Percentiles rank a stretch among this genome's conserved stretches.
Conservation (phyloP, 768 basidiomycete genomes). For the Amanita polypyramis region DNA sequence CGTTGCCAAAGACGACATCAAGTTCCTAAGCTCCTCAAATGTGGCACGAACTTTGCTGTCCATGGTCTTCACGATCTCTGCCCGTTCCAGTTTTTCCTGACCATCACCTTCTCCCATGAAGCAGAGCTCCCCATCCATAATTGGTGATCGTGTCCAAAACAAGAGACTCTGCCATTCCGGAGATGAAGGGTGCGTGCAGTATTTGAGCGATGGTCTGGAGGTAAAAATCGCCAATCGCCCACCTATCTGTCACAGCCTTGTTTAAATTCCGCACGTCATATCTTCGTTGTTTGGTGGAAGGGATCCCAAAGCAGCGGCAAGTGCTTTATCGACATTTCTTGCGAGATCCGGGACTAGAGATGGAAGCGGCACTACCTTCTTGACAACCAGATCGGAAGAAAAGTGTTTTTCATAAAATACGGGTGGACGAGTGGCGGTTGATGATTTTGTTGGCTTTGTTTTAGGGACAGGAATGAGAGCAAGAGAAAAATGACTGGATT, state of each 20-base stretch:
- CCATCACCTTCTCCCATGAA: slow-evolving; percentile 4
- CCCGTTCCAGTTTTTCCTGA: not conserved
- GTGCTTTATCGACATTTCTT: slow-evolving; percentile 5
- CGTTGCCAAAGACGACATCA: slow-evolving; percentile 6
- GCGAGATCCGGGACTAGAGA: slow-evolving; percentile 1
- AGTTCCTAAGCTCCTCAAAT: slow-evolving; percentile 6
- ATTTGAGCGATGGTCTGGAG: slow-evolving; percentile 9
- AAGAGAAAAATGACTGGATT: not conserved
- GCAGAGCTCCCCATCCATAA: slow-evolving; percentile 10
- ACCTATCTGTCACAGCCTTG: slow-evolving; percentile 5
- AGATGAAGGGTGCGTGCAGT: slow-evolving; percentile 12
- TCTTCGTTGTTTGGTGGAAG: slow-evolving; percentile 8
- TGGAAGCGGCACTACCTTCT: not conserved
- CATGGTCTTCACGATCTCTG: slow-evolving; percentile 7
- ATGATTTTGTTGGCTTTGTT: not conserved
- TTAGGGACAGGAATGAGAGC: not conserved
- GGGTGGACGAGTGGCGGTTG: not conserved
- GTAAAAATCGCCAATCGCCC: slow-evolving; percentile 6
- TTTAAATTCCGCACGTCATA: slow-evolving; percentile 2
- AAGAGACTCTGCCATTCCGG: slow-evolving; percentile 11
- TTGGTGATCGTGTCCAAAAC: slow-evolving; percentile 13
- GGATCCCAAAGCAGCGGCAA: slow-evolving; percentile 6
- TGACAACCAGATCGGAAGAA: not conserved
- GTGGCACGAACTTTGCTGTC: slow-evolving; percentile 5
- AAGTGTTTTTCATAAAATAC: slow-evolving; percentile 4